Base-by-base conservation (phyloP, 768 basidiomycete species). In the Dictyophora rubrovolvata region DNA sequence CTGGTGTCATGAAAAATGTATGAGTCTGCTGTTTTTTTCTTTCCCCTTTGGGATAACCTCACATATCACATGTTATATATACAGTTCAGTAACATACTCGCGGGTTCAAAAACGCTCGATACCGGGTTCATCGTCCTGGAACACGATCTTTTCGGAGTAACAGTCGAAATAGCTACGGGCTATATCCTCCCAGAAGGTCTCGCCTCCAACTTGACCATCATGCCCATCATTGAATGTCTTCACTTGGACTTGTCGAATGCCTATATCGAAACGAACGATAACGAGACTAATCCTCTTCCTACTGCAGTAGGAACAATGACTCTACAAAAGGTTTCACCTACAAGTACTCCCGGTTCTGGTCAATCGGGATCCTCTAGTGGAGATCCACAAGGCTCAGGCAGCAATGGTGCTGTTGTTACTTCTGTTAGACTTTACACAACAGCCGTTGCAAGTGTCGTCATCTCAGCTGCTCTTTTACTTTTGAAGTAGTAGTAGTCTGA, bases 101-200 rank as follows among this genome's bases (percentile, higher is more conserved):
- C 71, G 51, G 85, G 84, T 65, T 85, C 78, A 8, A 71, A 81
- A 2, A 66, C 69, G 22, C 73, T 87, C 58, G 62, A 77, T 65
- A 80, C 70, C n/a, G 93, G 93, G 11, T 95, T 95, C 77, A 90
- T 95, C 65, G 87, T 90, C 53, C 78, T 95, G 36, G 88, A 89
- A 18, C 87, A 89, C 68, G 91, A 93, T 70, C 77, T 92, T 35
- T 93, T 89, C 76, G 82, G 85, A 70, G 85, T 92, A 69, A 77
- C 84, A 1, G 90, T 93, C 48, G 87, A 93, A 61, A 77, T 93
- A 20, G 90, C 91, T 3, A 86, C 86, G 42, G 89, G 87, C 37
- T 93, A 93, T 73, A 83, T 93, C 66, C 78, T 93, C 16, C 91
- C 91, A 2, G 82, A 84, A 66, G 91, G 88, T 6, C 73, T 90